These are phyloP conservation scores for Lentinula boryana DNA, from an alignment of 768 basidiomycete genomes.

Conservation along the genomic window DNA sequence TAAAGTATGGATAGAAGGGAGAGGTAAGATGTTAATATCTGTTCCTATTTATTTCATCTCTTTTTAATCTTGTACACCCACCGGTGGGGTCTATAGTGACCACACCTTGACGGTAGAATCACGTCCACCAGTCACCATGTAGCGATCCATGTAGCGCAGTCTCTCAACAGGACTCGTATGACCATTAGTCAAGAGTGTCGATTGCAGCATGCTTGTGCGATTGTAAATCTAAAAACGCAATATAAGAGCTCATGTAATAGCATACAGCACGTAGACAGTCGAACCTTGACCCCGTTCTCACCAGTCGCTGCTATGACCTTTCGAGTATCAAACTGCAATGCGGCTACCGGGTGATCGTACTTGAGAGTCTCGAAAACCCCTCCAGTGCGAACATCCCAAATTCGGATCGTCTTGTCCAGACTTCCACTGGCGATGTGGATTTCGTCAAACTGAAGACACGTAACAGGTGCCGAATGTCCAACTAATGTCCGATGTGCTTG, in stretches of 20 bases:
- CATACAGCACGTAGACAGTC: slow-evolving; percentile 5
- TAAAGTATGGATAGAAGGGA: background rate
- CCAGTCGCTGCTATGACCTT: slow-evolving; percentile 91
- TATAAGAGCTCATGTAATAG: background rate
- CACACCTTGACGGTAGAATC: slow-evolving; percentile 89
- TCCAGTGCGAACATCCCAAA: slow-evolving; percentile 95
- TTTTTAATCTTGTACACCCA: background rate
- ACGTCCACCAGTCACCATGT: slow-evolving; percentile 84
- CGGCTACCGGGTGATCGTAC: slow-evolving; percentile 87
- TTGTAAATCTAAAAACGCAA: slow-evolving; percentile 71
- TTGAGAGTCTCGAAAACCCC: slow-evolving; percentile 82
- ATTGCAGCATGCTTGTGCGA: slow-evolving; percentile 86
- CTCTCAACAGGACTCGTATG: slow-evolving; percentile 85
- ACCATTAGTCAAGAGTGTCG: slow-evolving; percentile 83
- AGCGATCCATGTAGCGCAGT: slow-evolving; percentile 94
- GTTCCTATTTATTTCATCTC: background rate
- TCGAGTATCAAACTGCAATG: slow-evolving; percentile 89
- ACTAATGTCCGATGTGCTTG: slow-evolving; percentile 90
- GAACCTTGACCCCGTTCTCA: slow-evolving; percentile 88
- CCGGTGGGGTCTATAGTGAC: slow-evolving; percentile 57
- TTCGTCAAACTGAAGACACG: slow-evolving; percentile 95
- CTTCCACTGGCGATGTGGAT: slow-evolving; percentile 88
- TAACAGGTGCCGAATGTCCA: slow-evolving; percentile 91
- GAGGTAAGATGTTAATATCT: background rate
- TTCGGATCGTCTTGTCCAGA: slow-evolving; percentile 88